phyloP scores from a whole-genome alignment of 257 asterid genomes.

The Nicotiana benthamiana region DNA sequence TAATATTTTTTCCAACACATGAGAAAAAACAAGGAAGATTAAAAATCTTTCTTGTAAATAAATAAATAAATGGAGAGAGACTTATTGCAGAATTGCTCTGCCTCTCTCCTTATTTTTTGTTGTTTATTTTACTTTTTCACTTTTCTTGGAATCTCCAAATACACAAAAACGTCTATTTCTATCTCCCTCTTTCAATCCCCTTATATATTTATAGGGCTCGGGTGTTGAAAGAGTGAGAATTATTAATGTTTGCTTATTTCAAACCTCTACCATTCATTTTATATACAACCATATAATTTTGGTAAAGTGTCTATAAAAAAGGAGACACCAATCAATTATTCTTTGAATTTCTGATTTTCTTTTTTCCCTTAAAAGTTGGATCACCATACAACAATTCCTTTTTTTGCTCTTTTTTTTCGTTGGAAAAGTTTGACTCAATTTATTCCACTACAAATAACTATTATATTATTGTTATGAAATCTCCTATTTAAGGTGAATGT shows the following conservation, averaged over 20 bases:
- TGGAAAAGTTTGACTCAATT: neutral
- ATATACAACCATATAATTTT: neutral
- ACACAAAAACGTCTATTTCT: neutral
- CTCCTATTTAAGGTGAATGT: too few relatives aligned
- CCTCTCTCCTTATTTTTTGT: neutral
- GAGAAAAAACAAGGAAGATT: neutral
- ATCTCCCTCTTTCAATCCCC: neutral
- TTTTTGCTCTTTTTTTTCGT: neutral
- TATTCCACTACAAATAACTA: neutral
- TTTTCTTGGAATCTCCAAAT: neutral
- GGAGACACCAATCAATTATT: neutral
- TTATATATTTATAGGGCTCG: neutral
- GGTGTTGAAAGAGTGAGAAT: neutral
- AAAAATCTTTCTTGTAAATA: neutral
- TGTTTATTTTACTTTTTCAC: neutral
- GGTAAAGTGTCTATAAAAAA: neutral
- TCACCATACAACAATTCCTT: neutral
- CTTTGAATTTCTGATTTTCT: neutral
- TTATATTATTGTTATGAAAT: too few relatives aligned
- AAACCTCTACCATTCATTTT: neutral
- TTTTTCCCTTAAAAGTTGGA: neutral
- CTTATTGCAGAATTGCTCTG: conserved; percentile 1
- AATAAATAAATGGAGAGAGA: neutral
- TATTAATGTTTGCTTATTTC: neutral
- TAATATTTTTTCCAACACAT: neutral